These are phyloP conservation scores for Rhodomyrtus tomentosa DNA, from an alignment of 345 rosid genomes.

Conservation along the genomic window DNA sequence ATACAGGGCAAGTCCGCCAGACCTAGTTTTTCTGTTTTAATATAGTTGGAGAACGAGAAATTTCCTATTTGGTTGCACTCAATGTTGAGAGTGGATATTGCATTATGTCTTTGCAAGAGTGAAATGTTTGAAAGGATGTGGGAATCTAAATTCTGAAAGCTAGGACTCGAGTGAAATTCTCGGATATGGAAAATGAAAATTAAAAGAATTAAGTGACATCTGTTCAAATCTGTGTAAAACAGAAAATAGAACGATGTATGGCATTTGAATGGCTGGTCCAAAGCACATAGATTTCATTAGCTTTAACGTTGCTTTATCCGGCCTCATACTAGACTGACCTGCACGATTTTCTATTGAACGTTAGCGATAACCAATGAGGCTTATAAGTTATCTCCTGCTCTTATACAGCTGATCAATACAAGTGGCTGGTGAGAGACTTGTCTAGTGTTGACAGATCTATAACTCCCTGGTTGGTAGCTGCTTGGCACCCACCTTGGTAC, in stretches of 20 bases:
- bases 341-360: not conserved
- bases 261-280: not conserved
- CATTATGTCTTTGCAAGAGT: not conserved
- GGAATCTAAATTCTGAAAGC: not conserved
- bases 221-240: not conserved
- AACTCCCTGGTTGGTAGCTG: conserved; percentile 86
- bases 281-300: not conserved
- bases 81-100: not conserved
- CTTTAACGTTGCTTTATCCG: not conserved
- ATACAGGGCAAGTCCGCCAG: not conserved
- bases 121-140: not conserved
- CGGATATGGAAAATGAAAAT: not conserved
- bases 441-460: conserved; percentile 39
- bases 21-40: not conserved
- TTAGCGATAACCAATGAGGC: not conserved
- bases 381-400: not conserved
- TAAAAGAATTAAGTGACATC: not conserved
- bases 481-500: conserved; percentile 92
- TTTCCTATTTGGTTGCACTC: not conserved
- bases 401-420: conserved; percentile 64
- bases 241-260: not conserved
- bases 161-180: not conserved
- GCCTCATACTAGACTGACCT: not conserved
- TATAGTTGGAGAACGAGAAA: not conserved
- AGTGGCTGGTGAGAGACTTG: conserved; percentile 69